Evolutionary conservation across 768 basidiomycete species (phyloP).

Genomic region (Termitomyces sp.): DNA sequence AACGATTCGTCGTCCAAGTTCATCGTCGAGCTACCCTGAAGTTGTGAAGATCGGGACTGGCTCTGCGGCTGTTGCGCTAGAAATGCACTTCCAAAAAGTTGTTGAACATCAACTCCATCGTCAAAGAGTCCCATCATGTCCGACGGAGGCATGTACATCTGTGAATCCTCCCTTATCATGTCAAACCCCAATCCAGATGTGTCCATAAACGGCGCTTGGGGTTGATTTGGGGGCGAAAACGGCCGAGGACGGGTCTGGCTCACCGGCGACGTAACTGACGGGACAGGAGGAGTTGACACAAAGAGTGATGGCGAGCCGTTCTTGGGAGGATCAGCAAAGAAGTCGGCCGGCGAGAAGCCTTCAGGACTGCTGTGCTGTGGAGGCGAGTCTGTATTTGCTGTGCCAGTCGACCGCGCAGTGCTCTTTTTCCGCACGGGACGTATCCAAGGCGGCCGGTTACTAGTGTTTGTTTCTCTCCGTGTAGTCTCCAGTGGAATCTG

Average conservation of each 20-base stretch:
- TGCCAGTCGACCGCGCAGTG: slow-evolving; percentile 32
- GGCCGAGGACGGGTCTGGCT: slow-evolving; percentile 10
- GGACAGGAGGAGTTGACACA: slow-evolving; percentile 15
- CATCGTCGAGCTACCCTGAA: slow-evolving; percentile 6
- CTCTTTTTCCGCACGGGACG: slow-evolving; percentile 82
- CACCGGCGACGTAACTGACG: slow-evolving; percentile 1
- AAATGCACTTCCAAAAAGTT: slow-evolving; percentile 24
- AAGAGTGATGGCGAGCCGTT: slow-evolving; percentile 15
- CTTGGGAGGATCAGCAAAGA: slow-evolving; percentile 48
- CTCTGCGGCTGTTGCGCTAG: slow-evolving; percentile 12
- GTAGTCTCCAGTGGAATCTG: slow-evolving; percentile 80
- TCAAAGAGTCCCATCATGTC: slow-evolving; percentile 62
- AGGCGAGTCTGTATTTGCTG: slow-evolving; percentile 34
- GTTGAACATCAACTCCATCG: slow-evolving; percentile 39
- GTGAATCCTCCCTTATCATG: slow-evolving; percentile 39
- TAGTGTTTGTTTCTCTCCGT: slow-evolving; percentile 39
- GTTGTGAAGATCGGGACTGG: slow-evolving; percentile 1
- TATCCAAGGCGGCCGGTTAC: slow-evolving; percentile 77
- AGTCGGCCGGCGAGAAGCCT: slow-evolving; percentile 58
- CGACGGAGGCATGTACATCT: slow-evolving; percentile 49
- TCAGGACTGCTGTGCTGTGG: slow-evolving; percentile 57
- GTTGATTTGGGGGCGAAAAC: slow-evolving; percentile 10
- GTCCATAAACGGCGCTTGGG: slow-evolving; percentile 29
- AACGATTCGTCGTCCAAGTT: slow-evolving; percentile 14
- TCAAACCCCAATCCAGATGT: slow-evolving; percentile 34